These are phyloP conservation scores for Pseudotulostoma volvatum DNA, from an alignment of 495 filamentous ascomycete species.

Conservation along the genomic window DNA sequence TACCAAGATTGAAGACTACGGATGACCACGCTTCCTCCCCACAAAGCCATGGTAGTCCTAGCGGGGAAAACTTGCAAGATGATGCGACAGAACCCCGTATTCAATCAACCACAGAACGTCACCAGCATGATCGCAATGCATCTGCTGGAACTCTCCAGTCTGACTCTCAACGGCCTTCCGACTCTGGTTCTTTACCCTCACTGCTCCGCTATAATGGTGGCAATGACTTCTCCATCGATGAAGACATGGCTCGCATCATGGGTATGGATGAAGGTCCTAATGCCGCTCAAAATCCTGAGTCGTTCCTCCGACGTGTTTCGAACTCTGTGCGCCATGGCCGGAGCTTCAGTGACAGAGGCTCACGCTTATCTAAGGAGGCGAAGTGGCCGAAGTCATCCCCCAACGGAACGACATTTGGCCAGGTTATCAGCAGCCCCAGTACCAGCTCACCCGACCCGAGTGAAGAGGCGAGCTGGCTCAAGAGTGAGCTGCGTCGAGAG, in stretches of 20 bases:
- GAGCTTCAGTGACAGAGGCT: conserved; percentile 61
- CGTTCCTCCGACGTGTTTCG: conserved; percentile 73
- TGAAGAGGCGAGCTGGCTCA: conserved; percentile 60
- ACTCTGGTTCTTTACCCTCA: conserved; percentile 41
- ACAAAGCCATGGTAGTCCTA: too few species aligned
- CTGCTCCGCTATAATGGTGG: conserved; percentile 56
- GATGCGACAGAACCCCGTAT: too few species aligned
- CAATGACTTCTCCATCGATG: conserved; percentile 75
- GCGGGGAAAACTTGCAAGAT: too few species aligned
- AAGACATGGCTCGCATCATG: conserved; percentile 73
- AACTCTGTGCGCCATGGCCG: conserved; percentile 88
- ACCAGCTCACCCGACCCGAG: conserved; percentile 41
- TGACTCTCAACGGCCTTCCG: conserved; percentile 18
- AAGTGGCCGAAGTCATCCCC: conserved; percentile 60
- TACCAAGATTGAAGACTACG: too few species aligned
- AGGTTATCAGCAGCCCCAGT: conserved; percentile 62
- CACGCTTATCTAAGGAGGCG: conserved; percentile 28
- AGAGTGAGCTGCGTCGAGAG: conserved; percentile 63
- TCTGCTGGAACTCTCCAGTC: conserved; percentile 33
- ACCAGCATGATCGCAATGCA: conserved; percentile 26
- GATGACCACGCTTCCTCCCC: too few species aligned
- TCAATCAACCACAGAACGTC: too few species aligned
- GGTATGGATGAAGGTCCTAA: conserved; percentile 46
- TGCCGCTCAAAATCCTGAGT: conserved; percentile 31
- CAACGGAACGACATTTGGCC: conserved; percentile 41